Evolutionary conservation across 148 eudicot genomes (phyloP).

Genomic region (Gaultheria prostrata): DNA sequence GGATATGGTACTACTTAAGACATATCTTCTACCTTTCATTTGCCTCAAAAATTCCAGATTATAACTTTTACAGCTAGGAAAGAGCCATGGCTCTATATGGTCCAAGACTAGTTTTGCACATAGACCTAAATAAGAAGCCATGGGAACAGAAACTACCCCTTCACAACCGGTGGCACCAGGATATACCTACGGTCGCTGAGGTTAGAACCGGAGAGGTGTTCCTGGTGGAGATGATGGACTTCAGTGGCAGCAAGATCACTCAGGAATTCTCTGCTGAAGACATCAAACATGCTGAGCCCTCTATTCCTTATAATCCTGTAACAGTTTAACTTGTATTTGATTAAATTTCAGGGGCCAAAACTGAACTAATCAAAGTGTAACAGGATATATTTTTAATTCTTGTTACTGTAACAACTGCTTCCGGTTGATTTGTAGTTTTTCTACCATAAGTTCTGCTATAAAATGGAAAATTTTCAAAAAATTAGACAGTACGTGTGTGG

Average conservation of each 20-base stretch:
- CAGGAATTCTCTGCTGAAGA: slow-evolving; percentile 58
- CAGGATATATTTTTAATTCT: too few relatives aligned
- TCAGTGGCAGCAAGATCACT: slow-evolving; percentile 54
- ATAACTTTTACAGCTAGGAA: slow-evolving; percentile 57
- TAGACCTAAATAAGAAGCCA: slow-evolving; percentile 71
- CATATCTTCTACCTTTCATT: not conserved
- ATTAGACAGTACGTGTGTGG: not conserved
- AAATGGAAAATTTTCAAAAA: not conserved
- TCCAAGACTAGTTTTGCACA: slow-evolving; percentile 49
- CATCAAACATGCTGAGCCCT: slow-evolving; percentile 50
- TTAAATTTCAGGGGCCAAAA: not conserved
- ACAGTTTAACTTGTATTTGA: not conserved
- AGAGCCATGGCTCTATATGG: not conserved
- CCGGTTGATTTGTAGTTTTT: too few relatives aligned
- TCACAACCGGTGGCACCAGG: slow-evolving; percentile 91
- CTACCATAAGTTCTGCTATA: too few relatives aligned
- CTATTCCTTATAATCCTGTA: slow-evolving; percentile 18
- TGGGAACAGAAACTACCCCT: slow-evolving; percentile 67
- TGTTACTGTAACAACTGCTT: too few relatives aligned
- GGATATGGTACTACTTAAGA: not conserved
- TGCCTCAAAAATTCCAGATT: not conserved
- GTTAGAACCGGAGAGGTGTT: slow-evolving; percentile 60
- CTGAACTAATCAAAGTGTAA: not conserved
- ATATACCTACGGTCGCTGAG: slow-evolving; percentile 66
- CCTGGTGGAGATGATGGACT: slow-evolving; percentile 85